These are phyloP conservation scores for Chenopodium suecicum DNA, from an alignment of 148 eudicot genomes.

Conservation along the genomic window DNA sequence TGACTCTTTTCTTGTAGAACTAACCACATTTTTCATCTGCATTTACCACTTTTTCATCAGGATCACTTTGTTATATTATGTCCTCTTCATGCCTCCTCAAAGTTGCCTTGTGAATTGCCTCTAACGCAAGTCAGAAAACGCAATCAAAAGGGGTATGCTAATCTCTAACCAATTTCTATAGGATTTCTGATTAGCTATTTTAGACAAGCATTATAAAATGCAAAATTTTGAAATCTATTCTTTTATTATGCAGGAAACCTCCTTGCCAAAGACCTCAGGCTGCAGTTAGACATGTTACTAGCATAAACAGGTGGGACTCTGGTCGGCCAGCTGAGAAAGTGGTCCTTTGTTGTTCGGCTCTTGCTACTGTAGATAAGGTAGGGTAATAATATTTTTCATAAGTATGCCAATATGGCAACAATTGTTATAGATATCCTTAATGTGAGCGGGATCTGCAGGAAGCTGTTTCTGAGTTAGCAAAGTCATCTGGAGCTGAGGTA, in stretches of 20 bases:
- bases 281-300: conserved; percentile 27
- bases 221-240: background rate
- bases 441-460: conserved; percentile 51
- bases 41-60: conserved; percentile 35
- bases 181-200: background rate
- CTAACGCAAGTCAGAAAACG: conserved; percentile 37
- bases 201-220: background rate
- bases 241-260: conserved; percentile 36
- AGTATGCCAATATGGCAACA: background rate
- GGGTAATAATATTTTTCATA: background rate
- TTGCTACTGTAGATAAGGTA: conserved; percentile 69
- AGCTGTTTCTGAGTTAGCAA: conserved; percentile 56
- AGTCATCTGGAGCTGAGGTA: conserved; percentile 55
- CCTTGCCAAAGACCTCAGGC: conserved; percentile 30
- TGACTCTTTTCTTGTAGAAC: background rate
- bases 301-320: conserved; percentile 40
- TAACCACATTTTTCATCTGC: background rate
- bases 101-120: conserved; percentile 64
- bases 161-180: background rate
- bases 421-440: background rate
- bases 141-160: conserved; percentile 46
- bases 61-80: conserved; percentile 94
- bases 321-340: conserved; percentile 44
- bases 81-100: conserved; percentile 69
- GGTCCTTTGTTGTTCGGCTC: conserved; percentile 87